Evolutionary conservation across 2,329 filamentous ascomycete species (phyloP).

Genomic region (Sporothrix protearum): DNA sequence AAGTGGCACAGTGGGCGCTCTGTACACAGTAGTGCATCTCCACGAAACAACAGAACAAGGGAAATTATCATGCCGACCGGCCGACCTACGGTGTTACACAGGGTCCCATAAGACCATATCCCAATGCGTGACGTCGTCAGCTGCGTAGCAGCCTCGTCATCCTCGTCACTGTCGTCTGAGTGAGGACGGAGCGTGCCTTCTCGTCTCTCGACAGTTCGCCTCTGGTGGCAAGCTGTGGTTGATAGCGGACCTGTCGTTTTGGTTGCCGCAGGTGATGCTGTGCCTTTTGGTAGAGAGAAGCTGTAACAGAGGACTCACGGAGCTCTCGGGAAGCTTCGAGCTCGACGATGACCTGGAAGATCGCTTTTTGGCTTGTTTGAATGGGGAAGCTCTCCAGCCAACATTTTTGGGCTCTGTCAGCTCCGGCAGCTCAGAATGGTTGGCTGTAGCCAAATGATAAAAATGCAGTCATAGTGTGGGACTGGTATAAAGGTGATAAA

Average conservation of each 20-base stretch:
- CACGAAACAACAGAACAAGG: neutral
- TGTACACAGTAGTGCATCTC: neutral
- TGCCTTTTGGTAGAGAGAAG: neutral
- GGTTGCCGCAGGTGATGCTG: neutral
- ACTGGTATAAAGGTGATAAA: neutral
- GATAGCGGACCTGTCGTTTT: neutral
- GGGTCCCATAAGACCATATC: neutral
- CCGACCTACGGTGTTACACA: neutral
- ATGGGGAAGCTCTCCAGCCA: neutral
- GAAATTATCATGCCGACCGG: neutral
- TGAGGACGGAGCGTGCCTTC: neutral
- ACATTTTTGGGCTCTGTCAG: neutral
- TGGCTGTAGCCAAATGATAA: neutral
- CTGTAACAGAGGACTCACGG: neutral
- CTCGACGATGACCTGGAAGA: neutral
- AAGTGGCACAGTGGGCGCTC: neutral
- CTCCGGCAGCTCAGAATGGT: neutral
- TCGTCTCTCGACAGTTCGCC: neutral
- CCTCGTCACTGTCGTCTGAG: neutral
- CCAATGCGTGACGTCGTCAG: constrained; percentile 6
- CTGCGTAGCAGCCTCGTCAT: neutral
- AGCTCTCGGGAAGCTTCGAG: neutral
- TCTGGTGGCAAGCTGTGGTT: neutral
- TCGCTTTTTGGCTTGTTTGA: neutral
- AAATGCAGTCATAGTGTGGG: neutral